These are phyloP conservation scores for Arthroderma uncinatum DNA, from an alignment of 2,329 filamentous ascomycete genomes.

Conservation along the genomic window DNA sequence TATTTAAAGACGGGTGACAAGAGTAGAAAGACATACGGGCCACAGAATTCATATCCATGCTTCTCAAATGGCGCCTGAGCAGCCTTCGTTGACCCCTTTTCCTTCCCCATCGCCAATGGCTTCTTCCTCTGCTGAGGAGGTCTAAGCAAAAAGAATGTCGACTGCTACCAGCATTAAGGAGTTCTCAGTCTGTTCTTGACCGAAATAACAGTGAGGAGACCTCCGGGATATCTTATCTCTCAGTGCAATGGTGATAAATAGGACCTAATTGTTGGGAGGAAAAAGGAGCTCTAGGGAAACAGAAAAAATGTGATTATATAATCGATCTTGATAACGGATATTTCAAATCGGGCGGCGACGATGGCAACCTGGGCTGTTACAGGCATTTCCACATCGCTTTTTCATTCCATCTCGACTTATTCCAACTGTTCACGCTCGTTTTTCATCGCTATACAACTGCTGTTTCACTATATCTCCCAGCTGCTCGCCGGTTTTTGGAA, in stretches of 20 bases:
- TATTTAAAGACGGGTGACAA: neutral
- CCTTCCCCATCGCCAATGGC: neutral
- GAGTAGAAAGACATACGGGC: constrained; percentile 30
- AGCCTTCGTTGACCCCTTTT: neutral
- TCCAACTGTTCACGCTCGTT: neutral
- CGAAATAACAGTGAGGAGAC: neutral
- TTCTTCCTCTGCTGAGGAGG: neutral
- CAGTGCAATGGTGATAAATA: neutral
- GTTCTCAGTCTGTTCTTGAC: neutral
- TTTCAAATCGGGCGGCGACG: neutral
- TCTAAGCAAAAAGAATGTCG: no score
- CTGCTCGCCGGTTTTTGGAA: neutral
- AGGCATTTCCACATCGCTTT: neutral
- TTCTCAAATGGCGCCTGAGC: neutral
- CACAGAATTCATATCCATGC: constrained; percentile 36
- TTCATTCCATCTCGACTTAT: neutral
- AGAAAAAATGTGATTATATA: neutral
- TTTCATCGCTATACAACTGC: neutral
- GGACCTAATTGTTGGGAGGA: neutral
- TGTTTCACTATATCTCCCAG: neutral
- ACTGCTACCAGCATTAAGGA: no score
- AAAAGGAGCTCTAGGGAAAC: neutral
- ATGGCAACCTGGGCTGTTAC: neutral
- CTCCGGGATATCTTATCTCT: neutral
- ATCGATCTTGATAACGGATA: neutral